phyloP scores from a whole-genome alignment of 305 asterid genomes.

The Fraxinus sp. region DNA sequence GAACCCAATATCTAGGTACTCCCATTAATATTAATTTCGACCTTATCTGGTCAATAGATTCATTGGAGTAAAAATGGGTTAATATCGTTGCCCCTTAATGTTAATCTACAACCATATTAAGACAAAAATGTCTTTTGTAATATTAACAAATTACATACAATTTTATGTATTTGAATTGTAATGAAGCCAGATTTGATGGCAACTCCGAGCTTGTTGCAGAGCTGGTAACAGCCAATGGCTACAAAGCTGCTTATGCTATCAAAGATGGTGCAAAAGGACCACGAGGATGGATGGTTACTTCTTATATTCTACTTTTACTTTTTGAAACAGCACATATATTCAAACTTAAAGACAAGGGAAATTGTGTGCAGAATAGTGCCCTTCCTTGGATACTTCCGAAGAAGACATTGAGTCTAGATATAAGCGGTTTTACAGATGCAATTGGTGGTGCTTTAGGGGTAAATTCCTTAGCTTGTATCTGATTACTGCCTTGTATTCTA shows the following conservation, averaged over 20 bases:
- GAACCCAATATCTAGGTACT: background rate
- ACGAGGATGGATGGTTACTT: slow-evolving; percentile 84
- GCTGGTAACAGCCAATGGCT: slow-evolving; percentile 86
- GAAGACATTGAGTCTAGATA: slow-evolving; percentile 54
- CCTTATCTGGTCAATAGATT: background rate
- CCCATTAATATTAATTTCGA: background rate
- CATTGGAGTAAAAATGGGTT: background rate
- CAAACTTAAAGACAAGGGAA: slow-evolving; percentile 20
- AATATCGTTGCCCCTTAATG: background rate
- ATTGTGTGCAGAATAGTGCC: slow-evolving; percentile 69
- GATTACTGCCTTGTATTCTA: background rate
- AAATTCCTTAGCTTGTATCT: slow-evolving; percentile 19
- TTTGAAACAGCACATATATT: background rate
- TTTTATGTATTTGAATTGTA: slow-evolving; percentile 39
- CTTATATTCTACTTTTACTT: background rate
- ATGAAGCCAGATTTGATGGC: slow-evolving; percentile 98
- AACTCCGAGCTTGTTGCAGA: slow-evolving; percentile 93
- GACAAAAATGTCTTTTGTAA: background rate
- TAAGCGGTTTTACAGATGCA: slow-evolving; percentile 58
- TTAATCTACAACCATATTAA: background rate
- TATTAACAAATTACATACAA: background rate
- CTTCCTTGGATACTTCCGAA: slow-evolving; percentile 86
- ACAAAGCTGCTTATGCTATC: slow-evolving; percentile 89
- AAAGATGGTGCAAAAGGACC: slow-evolving; percentile 95
- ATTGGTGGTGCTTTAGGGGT: slow-evolving; percentile 62